These are phyloP conservation scores for Botrytis tulipae DNA, from an alignment of 2,329 filamentous ascomycete species.

Conservation along the genomic window DNA sequence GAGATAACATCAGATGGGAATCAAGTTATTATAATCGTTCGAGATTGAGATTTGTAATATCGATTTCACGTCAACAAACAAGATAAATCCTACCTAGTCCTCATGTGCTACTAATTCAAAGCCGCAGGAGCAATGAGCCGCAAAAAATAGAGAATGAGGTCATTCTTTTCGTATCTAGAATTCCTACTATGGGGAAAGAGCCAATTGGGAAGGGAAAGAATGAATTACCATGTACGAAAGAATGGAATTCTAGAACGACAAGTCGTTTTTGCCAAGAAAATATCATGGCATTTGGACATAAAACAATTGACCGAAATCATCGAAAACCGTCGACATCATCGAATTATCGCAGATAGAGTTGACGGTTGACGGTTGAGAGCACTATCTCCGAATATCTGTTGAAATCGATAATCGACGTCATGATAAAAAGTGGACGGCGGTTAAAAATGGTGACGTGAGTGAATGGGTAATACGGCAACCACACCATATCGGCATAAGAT, in stretches of 20 bases:
- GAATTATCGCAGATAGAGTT: neutral
- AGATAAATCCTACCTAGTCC: neutral
- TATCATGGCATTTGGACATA: neutral
- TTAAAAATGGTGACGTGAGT: conserved; percentile 3
- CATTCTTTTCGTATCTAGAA: neutral
- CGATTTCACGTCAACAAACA: neutral
- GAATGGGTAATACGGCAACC: neutral
- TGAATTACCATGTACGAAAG: neutral
- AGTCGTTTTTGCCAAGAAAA: neutral
- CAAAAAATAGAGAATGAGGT: neutral
- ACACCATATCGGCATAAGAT: neutral
- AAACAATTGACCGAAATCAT: neutral
- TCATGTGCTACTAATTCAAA: neutral
- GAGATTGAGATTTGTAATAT: neutral
- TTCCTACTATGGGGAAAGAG: neutral
- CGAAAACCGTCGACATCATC: neutral
- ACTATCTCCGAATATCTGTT: neutral
- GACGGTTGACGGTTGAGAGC: neutral
- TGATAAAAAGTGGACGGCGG: neutral
- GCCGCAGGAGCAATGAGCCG: neutral
- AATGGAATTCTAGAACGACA: neutral
- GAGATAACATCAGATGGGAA: neutral
- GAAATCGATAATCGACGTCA: conserved; percentile 1
- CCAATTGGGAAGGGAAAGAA: neutral
- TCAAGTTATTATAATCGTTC: neutral